Base-by-base conservation (phyloP, 345 rosid genomes). In the Gossypioides kirkii region DNA sequence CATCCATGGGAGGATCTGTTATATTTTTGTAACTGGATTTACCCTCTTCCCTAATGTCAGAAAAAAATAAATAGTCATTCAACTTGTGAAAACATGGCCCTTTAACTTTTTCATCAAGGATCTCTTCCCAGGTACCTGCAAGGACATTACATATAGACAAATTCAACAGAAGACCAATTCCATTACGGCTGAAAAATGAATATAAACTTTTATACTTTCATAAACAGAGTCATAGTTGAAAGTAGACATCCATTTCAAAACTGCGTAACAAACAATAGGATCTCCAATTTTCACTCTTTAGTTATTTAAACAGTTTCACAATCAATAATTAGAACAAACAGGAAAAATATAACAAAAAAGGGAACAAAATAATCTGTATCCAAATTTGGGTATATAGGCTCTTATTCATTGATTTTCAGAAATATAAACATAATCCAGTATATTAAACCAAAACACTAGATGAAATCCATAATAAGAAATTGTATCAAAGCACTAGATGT, bases 21-120 rank as follows among this genome's bases (percentile, higher is more conserved):
- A 45, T 25, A 61, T n/a, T 75, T 10, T 78, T 72, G 41, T 70
- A 67, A 53, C 50, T 41, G 45, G 72, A 26, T 56, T 20, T 71
- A 20, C 75, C 80, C 61, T 78, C 74, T 67, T 81, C 82, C 81
- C 74, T 74, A 53, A 61, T 43, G 36, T 64, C 61, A 61, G 54
- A 53, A 74, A 71, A 47, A 66, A 58, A 69, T 52, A 61, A 18
- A 50, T 1, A 26, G 23, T 56, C 61, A 70, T 65, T 42, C 61
- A 77, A 76, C 70, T 77, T 70, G 23, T 58, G 58, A 56, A 70
- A 64, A 74, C 64, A 58, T 59, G 66, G 53, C 54, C 72, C 60
- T 66, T 43, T 74, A 77, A 36, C 32, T 46, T 32, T 65, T 36
- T 22, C 61, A 56, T 41, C 13, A 46, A 11, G 11, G 14, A 11